A percentile compares a stretch with the other conserved stretches of the same genome.
These are phyloP conservation scores for Puccinia coronata DNA, from an alignment of 1,284 basidiomycete genomes.

Conservation along the genomic window DNA sequence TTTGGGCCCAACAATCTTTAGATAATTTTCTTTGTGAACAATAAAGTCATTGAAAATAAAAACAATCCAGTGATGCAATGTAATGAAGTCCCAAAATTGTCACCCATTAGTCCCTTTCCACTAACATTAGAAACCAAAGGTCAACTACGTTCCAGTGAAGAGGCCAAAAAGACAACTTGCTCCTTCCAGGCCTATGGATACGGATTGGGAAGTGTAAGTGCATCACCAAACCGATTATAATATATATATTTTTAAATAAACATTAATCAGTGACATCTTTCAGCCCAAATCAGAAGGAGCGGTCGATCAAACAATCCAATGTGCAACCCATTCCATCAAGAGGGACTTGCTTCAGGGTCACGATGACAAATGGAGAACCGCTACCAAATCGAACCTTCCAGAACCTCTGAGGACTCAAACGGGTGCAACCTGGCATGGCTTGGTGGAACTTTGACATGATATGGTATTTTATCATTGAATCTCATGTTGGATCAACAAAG, in stretches of 20 bases:
- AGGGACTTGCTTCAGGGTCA: neutral
- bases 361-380: neutral
- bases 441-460: neutral
- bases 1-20: neutral
- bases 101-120: neutral
- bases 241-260: neutral
- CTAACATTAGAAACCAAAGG: neutral
- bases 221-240: too few species aligned
- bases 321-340: too few species aligned
- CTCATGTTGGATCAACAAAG: neutral
- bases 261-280: neutral
- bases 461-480: neutral
- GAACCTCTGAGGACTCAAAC: constrained; percentile 3
- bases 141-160: neutral
- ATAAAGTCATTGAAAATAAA: neutral
- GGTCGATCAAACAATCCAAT: neutral
- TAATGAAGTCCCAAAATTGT: neutral
- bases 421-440: neutral
- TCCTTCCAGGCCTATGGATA: constrained; percentile 1
- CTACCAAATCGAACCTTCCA: neutral
- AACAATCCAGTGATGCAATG: neutral
- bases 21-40: neutral
- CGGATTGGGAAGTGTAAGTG: neutral
- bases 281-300: neutral
- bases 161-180: neutral